A percentile compares a stretch with the other conserved stretches of the same genome.
These are phyloP conservation scores for Austropuccinia psidii DNA, from an alignment of 1,284 basidiomycete genomes.

Conservation along the genomic window DNA sequence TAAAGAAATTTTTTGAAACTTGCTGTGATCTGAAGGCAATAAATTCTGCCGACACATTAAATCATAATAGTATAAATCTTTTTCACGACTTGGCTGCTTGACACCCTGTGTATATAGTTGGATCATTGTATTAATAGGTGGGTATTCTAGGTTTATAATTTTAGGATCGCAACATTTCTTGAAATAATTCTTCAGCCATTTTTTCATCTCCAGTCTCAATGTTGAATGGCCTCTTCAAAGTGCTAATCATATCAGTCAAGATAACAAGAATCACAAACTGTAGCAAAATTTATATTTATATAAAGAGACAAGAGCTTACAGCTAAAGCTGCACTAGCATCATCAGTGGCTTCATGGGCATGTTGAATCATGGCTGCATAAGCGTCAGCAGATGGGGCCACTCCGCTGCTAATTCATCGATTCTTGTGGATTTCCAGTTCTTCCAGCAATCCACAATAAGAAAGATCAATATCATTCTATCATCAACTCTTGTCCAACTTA, in stretches of 20 bases:
- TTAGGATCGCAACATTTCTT: conserved; percentile 67
- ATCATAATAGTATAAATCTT: conserved; percentile 68
- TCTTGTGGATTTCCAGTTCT: conserved; percentile 68
- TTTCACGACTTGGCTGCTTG: conserved; percentile 73
- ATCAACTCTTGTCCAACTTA: conserved; percentile 66
- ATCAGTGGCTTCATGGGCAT: conserved; percentile 84
- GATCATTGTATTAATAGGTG: conserved; percentile 96
- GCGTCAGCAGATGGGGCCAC: conserved; percentile 75
- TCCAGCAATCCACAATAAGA: conserved; percentile 72
- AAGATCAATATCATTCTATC: conserved; percentile 78
- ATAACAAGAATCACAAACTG: not conserved
- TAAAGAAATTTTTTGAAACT: no score
- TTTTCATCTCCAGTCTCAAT: conserved; percentile 79
- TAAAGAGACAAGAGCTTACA: not conserved
- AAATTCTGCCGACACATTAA: conserved; percentile 62
- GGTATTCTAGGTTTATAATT: conserved; percentile 83
- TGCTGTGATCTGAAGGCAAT: conserved; percentile 74
- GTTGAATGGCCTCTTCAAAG: conserved; percentile 67
- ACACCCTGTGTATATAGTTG: conserved; percentile 71
- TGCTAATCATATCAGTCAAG: conserved; percentile 49
- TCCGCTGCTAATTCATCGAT: conserved; percentile 67
- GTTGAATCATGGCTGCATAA: conserved; percentile 79
- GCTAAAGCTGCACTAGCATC: conserved; percentile 74
- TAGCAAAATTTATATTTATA: not conserved
- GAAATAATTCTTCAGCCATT: conserved; percentile 64